Evolutionary conservation across 2,329 filamentous ascomycete species (phyloP).

Genomic region (Botrytis fabae): DNA sequence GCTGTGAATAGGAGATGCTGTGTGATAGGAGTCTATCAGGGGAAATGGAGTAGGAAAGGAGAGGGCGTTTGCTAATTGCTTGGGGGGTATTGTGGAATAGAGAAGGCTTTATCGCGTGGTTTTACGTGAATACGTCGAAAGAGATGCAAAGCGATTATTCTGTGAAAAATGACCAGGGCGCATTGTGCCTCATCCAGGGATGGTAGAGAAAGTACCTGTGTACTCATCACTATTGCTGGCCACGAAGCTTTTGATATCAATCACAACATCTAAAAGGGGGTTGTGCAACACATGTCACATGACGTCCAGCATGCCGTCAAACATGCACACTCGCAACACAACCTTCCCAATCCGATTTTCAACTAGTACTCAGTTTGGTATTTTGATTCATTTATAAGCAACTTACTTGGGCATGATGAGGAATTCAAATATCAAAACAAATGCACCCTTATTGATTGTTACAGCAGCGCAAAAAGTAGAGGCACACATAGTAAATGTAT

Average conservation of each 20-base stretch:
- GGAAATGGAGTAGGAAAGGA: background rate
- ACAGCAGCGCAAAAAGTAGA: background rate
- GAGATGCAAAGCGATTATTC: background rate
- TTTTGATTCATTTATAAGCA: too few relatives aligned
- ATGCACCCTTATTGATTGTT: background rate
- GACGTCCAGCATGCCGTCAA: background rate
- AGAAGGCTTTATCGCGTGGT: background rate
- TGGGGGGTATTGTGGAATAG: background rate
- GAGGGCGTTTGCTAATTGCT: background rate
- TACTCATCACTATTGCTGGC: background rate
- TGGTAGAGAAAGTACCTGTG: background rate
- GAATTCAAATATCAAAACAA: background rate
- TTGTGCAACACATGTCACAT: background rate
- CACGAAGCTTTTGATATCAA: background rate
- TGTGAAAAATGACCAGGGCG: background rate
- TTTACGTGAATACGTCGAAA: background rate
- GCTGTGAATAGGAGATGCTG: conserved; percentile 7
- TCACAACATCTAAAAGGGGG: background rate
- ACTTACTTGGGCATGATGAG: background rate
- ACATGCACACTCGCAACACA: background rate
- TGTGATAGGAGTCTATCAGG: background rate
- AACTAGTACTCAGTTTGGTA: background rate
- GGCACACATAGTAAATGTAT: background rate
- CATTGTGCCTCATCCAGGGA: background rate
- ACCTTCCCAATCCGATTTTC: background rate